Conservation (phyloP, 2,329 filamentous ascomycete species). For the Microthyrium microscopicum region DNA sequence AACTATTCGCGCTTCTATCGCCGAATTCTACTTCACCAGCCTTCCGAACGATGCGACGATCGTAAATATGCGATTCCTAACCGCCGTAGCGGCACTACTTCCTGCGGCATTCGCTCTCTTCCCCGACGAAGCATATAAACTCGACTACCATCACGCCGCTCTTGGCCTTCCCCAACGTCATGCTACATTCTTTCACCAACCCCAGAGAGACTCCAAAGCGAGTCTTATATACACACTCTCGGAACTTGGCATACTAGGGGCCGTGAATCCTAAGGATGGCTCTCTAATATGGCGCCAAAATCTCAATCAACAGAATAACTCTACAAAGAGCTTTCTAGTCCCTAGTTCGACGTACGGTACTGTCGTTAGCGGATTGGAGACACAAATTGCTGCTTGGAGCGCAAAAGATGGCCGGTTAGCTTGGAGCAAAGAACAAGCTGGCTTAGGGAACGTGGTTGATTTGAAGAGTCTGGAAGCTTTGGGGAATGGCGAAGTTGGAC, state of each 20-base stretch:
- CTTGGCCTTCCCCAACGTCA: slow-evolving; percentile 66
- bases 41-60: no score
- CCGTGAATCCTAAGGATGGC: slow-evolving; percentile 77
- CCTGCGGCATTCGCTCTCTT: slow-evolving; percentile 47
- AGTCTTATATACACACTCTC: slow-evolving; percentile 84
- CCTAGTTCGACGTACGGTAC: slow-evolving; percentile 66
- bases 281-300: slow-evolving; percentile 73
- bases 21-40: no score
- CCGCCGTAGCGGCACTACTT: background rate
- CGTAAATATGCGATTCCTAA: background rate
- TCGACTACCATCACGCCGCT: slow-evolving; percentile 86
- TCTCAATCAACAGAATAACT: slow-evolving; percentile 30
- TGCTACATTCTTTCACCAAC: slow-evolving; percentile 89
- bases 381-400: slow-evolving; percentile 64
- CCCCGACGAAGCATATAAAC: slow-evolving; percentile 74
- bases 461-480: slow-evolving; percentile 58
- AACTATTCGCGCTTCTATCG: no score
- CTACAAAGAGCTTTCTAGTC: slow-evolving; percentile 35
- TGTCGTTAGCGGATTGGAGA: slow-evolving; percentile 56
- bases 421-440: slow-evolving; percentile 52
- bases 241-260: slow-evolving; percentile 67
- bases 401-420: slow-evolving; percentile 61
- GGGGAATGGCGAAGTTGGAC: slow-evolving; percentile 35
- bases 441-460: slow-evolving; percentile 39
- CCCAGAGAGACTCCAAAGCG: slow-evolving; percentile 63